Evolutionary conservation across 352 stramenopile genomes (phyloP), one percentile per base, ranked within the genome.

Genomic region (Globisporangium camurandrum): DNA sequence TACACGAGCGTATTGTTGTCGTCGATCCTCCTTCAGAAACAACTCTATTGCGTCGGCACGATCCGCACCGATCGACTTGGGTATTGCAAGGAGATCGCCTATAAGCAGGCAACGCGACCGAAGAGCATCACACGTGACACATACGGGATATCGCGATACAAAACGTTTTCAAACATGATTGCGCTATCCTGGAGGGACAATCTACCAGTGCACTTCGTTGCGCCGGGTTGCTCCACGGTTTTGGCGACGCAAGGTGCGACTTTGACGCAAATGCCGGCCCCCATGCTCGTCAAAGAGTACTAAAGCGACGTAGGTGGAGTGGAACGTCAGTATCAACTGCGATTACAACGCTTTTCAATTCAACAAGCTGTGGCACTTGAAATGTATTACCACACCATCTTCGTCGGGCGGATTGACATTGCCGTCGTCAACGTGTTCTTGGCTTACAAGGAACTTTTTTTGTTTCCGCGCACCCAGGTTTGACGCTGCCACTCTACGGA

Each of bases 31-130:
- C 20, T 63, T 2, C 31, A 41, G 17, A 46, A 54, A 42, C 42
- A 50, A 0, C 28, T n/a, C 0, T 64, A 62, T 30, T 39, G 58
- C 14, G 49, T 63, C 17, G 57, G 50, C 11, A 63, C 53, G 1
- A 31, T 56, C 0, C 51, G 62, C 0, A 59, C 22, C 0, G 58
- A 59, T 14, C 46, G 54, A 0, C 24, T 62, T 0, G 57, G 57
- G 3, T 63, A 41, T 42, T 59, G 50, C 37, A 46, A 52, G 7
- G 3, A 27, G 0, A 56, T 63, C 17, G 31, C 57, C n/a, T 69
- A 49, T 31, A 57, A 36, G 0, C n/a, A 54, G 9, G 61, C 56
- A 19, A 53, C 37, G 2, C 45, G 41, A 16, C 53, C 56, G 14
- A 55, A 57, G 33, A 38, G 8, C 10, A 49, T 61, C 16, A n/a